A percentile compares a stretch with the other conserved stretches of the same genome.
Conservation (phyloP, 352 stramenopile species). For the Phytophthora pistaciae region DNA sequence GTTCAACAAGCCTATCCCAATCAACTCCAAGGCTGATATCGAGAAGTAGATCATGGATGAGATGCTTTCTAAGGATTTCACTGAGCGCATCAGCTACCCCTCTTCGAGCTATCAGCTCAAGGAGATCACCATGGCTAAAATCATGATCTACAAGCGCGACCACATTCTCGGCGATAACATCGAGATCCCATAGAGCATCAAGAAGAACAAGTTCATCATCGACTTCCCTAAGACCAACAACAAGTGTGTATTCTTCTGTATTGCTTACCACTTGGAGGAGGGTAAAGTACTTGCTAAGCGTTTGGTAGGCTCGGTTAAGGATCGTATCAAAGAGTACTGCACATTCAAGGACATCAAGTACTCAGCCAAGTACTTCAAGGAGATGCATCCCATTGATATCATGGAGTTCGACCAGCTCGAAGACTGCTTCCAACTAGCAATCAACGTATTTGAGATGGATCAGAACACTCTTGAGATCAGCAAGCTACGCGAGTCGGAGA, state of each 20-base stretch:
- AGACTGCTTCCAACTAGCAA: constrained; percentile 15
- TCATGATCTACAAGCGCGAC: not conserved
- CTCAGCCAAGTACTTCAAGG: not conserved
- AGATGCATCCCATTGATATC: constrained; percentile 22
- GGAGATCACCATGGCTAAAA: not conserved
- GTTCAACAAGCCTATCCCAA: not conserved
- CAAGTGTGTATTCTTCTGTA: constrained; percentile 24
- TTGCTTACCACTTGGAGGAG: constrained; percentile 12
- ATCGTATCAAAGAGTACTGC: constrained; percentile 3
- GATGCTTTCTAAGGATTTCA: not conserved
- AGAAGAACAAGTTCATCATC: constrained; percentile 20
- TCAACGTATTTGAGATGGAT: constrained; percentile 17
- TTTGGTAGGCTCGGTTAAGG: not conserved
- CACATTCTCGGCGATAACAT: not conserved
- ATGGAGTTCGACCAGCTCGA: constrained; percentile 27
- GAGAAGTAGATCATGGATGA: not conserved
- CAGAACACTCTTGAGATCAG: not conserved
- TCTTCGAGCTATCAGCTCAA: not conserved
- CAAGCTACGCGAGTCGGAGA: constrained; percentile 7
- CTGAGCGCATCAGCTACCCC: not conserved
- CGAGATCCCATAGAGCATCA: not conserved
- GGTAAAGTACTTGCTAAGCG: not conserved
- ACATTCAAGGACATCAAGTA: constrained; percentile 3
- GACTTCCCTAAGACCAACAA: constrained; percentile 21
- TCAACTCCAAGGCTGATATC: not conserved